Percentiles rank a stretch among this genome's conserved stretches.
phyloP scores from a whole-genome alignment of 23 red algal genomes.

The Agarophyton chilense region DNA sequence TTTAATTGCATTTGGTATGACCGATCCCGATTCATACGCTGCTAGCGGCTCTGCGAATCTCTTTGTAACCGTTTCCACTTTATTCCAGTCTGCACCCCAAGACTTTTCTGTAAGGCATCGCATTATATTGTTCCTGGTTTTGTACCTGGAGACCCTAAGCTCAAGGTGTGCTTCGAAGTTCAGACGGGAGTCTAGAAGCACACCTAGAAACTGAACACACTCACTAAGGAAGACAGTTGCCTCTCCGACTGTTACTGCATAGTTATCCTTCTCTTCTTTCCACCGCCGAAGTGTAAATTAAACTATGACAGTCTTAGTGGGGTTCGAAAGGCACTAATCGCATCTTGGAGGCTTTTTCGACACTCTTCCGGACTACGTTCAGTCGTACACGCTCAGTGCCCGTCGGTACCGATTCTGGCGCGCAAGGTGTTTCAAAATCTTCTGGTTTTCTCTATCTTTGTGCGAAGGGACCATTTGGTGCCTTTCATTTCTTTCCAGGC shows the following conservation, averaged over 20 bases:
- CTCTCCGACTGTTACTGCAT: background rate
- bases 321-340: background rate
- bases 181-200: background rate
- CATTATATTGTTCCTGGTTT: background rate
- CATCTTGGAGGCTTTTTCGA: background rate
- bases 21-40: too few species aligned
- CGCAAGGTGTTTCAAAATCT: background rate
- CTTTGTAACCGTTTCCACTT: background rate
- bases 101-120: background rate
- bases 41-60: too few species aligned
- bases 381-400: background rate
- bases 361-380: too few species aligned
- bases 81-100: background rate
- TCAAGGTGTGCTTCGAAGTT: background rate
- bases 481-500: background rate
- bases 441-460: background rate
- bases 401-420: background rate
- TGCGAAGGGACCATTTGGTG: background rate
- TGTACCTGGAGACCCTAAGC: background rate
- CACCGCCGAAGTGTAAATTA: background rate
- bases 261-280: background rate
- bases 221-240: background rate
- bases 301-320: background rate
- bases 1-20: too few species aligned
- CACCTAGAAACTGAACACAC: background rate